A percentile compares a stretch with the other conserved stretches of the same genome.
phyloP scores from a whole-genome alignment of 2,329 filamentous ascomycete genomes.

The Stagonosporopsis tanaceti region DNA sequence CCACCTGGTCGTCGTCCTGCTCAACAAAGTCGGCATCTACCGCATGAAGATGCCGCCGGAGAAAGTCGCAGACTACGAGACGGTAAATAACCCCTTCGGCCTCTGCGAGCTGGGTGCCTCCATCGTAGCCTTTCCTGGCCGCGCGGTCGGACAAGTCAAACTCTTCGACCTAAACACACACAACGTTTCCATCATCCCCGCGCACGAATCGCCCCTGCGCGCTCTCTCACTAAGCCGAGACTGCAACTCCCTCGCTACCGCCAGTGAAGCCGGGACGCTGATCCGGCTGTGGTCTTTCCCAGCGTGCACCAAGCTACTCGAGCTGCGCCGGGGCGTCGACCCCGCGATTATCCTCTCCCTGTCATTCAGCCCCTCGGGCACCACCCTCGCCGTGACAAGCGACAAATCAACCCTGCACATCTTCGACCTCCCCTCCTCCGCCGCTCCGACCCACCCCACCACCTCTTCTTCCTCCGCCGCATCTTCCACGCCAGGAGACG shows the following conservation, averaged over 20 bases:
- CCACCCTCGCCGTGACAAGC: constrained; percentile 86
- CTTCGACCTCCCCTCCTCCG: constrained; percentile 74
- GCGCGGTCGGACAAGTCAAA: constrained; percentile 87
- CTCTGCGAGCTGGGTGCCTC: constrained; percentile 79
- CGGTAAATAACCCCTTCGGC: constrained; percentile 82
- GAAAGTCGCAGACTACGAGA: constrained; percentile 80
- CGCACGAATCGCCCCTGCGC: constrained; percentile 80
- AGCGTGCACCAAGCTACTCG: constrained; percentile 81
- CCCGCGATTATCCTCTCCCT: constrained; percentile 87
- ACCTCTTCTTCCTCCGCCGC: constrained; percentile 1
- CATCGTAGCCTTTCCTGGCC: constrained; percentile 84
- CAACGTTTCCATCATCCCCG: constrained; percentile 92
- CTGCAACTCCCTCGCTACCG: constrained; percentile 83
- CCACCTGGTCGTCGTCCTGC: constrained; percentile 80
- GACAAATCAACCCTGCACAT: constrained; percentile 97
- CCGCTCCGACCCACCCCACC: neutral
- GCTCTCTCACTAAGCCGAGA: constrained; percentile 82
- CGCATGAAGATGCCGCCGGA: constrained; percentile 76
- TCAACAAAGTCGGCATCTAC: constrained; percentile 84
- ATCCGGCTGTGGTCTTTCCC: constrained; percentile 84
- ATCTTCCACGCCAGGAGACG: constrained; percentile 27
- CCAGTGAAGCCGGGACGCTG: constrained; percentile 91
- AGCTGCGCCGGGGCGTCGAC: constrained; percentile 89
- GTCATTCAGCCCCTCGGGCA: constrained; percentile 82
- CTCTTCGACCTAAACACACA: constrained; percentile 79